Evolutionary conservation across 2,329 filamentous ascomycete species (phyloP).

Genomic region (Fusarium anguioides): DNA sequence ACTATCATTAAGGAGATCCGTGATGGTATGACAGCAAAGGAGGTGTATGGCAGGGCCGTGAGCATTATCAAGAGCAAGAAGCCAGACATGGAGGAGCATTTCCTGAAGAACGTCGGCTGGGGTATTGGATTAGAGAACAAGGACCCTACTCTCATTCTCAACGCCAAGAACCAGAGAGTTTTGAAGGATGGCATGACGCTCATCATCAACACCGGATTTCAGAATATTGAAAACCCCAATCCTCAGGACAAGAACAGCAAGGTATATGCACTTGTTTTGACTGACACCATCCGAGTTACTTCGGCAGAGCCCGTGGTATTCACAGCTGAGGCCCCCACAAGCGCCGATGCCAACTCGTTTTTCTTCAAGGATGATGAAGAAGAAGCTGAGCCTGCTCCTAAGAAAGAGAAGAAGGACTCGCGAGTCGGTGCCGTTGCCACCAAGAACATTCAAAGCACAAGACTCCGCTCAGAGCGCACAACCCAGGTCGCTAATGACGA

Average conservation of each 20-base stretch:
- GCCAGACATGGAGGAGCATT: constrained; percentile 94
- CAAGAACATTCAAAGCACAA: constrained; percentile 94
- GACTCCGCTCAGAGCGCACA: constrained; percentile 89
- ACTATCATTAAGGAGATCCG: constrained; percentile 90
- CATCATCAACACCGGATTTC: constrained; percentile 88
- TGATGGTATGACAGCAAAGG: constrained; percentile 86
- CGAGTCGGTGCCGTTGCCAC: constrained; percentile 88
- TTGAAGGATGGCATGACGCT: constrained; percentile 98
- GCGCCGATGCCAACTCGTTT: constrained; percentile 94
- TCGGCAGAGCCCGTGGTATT: constrained; percentile 85
- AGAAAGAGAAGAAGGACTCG: constrained; percentile 87
- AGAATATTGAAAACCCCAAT: constrained; percentile 86
- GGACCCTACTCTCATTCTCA: constrained; percentile 85
- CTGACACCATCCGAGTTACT: constrained; percentile 92
- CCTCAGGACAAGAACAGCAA: constrained; percentile 92
- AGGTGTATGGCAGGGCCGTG: constrained; percentile 90
- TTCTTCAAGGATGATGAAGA: constrained; percentile 99
- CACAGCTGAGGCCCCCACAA: constrained; percentile 90
- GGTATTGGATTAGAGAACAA: constrained; percentile 93
- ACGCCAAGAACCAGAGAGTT: constrained; percentile 83
- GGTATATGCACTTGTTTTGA: constrained; percentile 88
- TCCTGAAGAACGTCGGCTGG: constrained; percentile 90
- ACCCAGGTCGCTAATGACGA: constrained; percentile 85
- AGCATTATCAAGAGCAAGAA: constrained; percentile 86
- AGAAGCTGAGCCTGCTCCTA: constrained; percentile 85